Percentiles rank a stretch among this genome's conserved stretches.
Evolutionary conservation across 306 rosid genomes (phyloP).

Genomic region (Vigna angularis): DNA sequence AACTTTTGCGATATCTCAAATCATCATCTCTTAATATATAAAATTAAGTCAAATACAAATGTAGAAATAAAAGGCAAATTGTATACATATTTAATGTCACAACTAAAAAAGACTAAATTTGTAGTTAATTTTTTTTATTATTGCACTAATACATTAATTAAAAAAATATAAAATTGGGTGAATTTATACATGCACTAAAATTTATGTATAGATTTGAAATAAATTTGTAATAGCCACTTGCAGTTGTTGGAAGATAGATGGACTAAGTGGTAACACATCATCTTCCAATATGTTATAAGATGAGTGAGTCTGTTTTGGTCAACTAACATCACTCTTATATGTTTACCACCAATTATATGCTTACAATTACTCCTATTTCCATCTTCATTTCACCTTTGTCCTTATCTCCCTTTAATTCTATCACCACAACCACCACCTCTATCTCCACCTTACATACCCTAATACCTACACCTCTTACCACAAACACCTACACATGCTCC

Average conservation of each 20-base stretch:
- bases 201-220: not conserved
- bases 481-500: slow-evolving; percentile 20
- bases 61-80: no score
- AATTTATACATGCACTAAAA: no score
- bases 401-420: not conserved
- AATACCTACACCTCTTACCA: not conserved
- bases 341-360: slow-evolving; percentile 51
- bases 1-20: no score
- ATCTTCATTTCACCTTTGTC: slow-evolving; percentile 1
- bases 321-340: slow-evolving; percentile 47
- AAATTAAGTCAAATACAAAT: no score
- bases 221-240: not conserved
- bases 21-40: no score
- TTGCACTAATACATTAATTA: no score
- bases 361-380: not conserved
- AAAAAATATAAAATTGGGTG: no score
- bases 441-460: slow-evolving; percentile 1
- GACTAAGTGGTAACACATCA: slow-evolving; percentile 52
- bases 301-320: slow-evolving; percentile 42
- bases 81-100: no score
- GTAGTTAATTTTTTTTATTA: no score
- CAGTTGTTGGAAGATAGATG: not conserved
- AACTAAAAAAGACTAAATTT: no score
- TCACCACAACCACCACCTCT: slow-evolving; percentile 10
- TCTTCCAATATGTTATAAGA: slow-evolving; percentile 52